Conservation (phyloP, 371 early-diverging fungal genomes). For the Nematocida major region DNA sequence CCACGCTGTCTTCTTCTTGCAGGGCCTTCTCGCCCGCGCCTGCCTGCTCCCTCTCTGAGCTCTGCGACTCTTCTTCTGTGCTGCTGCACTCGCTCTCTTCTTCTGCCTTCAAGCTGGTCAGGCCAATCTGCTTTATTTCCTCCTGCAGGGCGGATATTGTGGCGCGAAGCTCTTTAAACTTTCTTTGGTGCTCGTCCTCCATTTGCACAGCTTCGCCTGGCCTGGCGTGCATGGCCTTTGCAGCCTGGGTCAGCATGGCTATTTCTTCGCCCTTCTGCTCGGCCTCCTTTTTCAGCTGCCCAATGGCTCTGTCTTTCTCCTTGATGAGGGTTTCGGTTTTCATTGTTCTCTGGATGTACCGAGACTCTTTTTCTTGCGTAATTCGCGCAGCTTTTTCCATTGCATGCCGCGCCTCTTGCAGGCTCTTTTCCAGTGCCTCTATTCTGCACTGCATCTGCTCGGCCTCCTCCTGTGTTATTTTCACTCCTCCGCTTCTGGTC, state of each 20-base stretch:
- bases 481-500: background rate
- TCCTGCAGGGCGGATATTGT: too few relatives aligned
- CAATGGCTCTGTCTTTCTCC: background rate
- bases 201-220: too few relatives aligned
- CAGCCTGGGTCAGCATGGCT: background rate
- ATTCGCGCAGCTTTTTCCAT: background rate
- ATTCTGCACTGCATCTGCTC: background rate
- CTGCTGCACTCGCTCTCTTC: too few relatives aligned
- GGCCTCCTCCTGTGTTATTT: background rate
- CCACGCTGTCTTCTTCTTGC: too few relatives aligned
- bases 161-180: background rate
- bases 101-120: too few relatives aligned
- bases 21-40: too few relatives aligned
- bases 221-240: too few relatives aligned
- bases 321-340: background rate
- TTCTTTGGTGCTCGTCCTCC: too few relatives aligned
- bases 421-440: background rate
- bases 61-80: too few relatives aligned
- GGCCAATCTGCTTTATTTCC: too few relatives aligned
- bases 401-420: background rate
- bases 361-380: background rate
- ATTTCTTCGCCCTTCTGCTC: background rate
- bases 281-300: background rate
- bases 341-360: background rate
- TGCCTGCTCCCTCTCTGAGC: too few relatives aligned